phyloP scores from a whole-genome alignment of 441 rosid genomes.

The Jatropha multifida region DNA sequence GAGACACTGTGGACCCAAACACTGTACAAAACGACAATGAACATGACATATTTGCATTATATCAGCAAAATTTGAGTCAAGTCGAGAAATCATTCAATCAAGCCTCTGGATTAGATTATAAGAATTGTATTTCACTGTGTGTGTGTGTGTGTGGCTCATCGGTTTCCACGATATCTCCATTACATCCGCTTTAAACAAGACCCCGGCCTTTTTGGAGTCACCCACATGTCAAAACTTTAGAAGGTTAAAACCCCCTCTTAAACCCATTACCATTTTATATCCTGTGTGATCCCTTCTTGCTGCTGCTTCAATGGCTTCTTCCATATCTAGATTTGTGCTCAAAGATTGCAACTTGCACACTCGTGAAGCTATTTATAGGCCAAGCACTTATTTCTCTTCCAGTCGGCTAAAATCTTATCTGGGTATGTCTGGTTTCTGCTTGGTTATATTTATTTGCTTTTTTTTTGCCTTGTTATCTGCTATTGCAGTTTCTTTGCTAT shows the following conservation, averaged over 20 bases:
- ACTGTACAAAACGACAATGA: neutral
- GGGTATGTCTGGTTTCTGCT: conserved; percentile 42
- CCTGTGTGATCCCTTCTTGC: neutral
- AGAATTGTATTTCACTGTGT: no score
- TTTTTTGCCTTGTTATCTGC: neutral
- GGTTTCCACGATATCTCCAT: neutral
- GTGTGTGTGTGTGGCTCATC: no score
- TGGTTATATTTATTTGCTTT: conserved; percentile 13
- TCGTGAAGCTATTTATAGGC: conserved; percentile 25
- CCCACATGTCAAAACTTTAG: neutral
- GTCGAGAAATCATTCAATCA: neutral
- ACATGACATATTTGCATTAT: neutral
- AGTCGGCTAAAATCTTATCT: conserved; percentile 37
- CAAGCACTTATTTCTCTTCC: conserved; percentile 29
- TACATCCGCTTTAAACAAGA: no score
- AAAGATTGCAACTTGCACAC: conserved; percentile 45
- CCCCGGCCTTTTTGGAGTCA: neutral
- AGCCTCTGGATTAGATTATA: no score
- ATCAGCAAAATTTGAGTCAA: neutral
- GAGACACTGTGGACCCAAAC: neutral
- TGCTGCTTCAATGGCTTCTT: conserved; percentile 51
- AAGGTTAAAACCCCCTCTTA: conserved; percentile 15
- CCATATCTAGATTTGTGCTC: conserved; percentile 55
- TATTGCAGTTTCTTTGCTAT: neutral
- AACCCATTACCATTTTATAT: conserved; percentile 8